Evolutionary conservation across 768 basidiomycete genomes (phyloP).

Genomic region (Pholiota microspora): DNA sequence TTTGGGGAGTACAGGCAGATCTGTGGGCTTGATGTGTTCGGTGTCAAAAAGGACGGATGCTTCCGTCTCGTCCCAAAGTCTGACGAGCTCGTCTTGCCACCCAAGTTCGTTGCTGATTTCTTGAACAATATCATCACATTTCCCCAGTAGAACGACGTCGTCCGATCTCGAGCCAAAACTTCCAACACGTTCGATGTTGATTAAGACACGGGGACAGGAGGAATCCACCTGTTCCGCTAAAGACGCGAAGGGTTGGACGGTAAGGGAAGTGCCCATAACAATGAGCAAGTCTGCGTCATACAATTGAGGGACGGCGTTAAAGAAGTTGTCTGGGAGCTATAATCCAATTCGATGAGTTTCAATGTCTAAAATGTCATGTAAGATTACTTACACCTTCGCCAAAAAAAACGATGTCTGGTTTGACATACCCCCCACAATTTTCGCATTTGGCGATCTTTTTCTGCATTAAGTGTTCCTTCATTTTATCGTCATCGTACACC

Average conservation of each 20-base stretch:
- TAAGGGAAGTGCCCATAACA: slow-evolving; percentile 88
- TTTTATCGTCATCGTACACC: slow-evolving; percentile 61
- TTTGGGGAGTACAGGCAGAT: neutral
- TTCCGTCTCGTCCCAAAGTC: slow-evolving; percentile 53
- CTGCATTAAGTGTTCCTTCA: slow-evolving; percentile 60
- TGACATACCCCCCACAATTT: slow-evolving; percentile 70
- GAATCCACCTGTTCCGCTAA: slow-evolving; percentile 57
- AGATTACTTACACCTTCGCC: slow-evolving; percentile 62
- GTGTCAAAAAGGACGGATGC: slow-evolving; percentile 20
- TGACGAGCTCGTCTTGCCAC: slow-evolving; percentile 65
- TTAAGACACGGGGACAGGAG: slow-evolving; percentile 76
- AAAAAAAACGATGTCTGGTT: slow-evolving; percentile 96
- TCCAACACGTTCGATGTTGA: slow-evolving; percentile 85
- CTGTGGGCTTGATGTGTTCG: neutral
- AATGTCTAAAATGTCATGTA: too few species aligned
- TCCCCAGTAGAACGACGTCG: slow-evolving; percentile 65
- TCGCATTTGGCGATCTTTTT: slow-evolving; percentile 69
- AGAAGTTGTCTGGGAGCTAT: slow-evolving; percentile 76
- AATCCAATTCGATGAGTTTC: neutral
- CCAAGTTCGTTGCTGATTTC: slow-evolving; percentile 66
- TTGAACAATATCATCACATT: slow-evolving; percentile 67
- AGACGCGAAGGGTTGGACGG: slow-evolving; percentile 84
- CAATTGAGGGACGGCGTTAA: slow-evolving; percentile 50
- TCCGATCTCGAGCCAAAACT: slow-evolving; percentile 50
- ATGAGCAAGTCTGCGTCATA: slow-evolving; percentile 80